These are phyloP conservation scores for Talaromyces nanjingensis DNA, from an alignment of 495 filamentous ascomycete species.

Conservation along the genomic window DNA sequence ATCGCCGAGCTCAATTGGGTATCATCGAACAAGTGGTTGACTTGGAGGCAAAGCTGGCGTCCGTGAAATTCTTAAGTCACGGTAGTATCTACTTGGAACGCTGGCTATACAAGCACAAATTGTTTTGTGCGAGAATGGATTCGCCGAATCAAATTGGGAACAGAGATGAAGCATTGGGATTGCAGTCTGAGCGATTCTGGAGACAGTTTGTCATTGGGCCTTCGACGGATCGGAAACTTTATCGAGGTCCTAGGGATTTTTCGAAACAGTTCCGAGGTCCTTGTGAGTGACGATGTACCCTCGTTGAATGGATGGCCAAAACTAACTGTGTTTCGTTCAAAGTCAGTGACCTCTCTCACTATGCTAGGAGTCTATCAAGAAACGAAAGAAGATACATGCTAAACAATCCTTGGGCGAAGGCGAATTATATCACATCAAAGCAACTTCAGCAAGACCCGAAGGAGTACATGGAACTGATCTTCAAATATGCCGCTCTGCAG, in stretches of 20 bases:
- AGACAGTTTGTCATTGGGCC: not conserved
- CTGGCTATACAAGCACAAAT: not conserved
- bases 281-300: slow-evolving; percentile 14
- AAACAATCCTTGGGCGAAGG: slow-evolving; percentile 17
- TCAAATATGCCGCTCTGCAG: slow-evolving; percentile 12
- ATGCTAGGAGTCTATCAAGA: slow-evolving; percentile 19
- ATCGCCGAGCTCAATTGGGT: not conserved
- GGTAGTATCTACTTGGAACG: not conserved
- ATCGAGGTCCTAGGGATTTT: slow-evolving; percentile 14
- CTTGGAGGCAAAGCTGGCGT: not conserved
- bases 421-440: slow-evolving; percentile 22
- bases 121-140: not conserved
- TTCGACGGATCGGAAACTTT: slow-evolving; percentile 15
- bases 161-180: not conserved
- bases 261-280: slow-evolving; percentile 28
- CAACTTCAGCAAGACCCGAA: slow-evolving; percentile 12
- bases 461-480: slow-evolving; percentile 13
- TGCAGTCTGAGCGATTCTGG: not conserved
- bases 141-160: not conserved
- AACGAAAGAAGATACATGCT: slow-evolving; percentile 27
- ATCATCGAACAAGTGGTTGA: slow-evolving; percentile 2
- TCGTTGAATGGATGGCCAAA: slow-evolving; percentile 7
- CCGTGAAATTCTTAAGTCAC: not conserved
- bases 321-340: slow-evolving; percentile 13
- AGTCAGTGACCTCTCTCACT: slow-evolving; percentile 16